Evolutionary conservation across 2,329 filamentous ascomycete genomes (phyloP).

Genomic region (Sporothrix protearum): DNA sequence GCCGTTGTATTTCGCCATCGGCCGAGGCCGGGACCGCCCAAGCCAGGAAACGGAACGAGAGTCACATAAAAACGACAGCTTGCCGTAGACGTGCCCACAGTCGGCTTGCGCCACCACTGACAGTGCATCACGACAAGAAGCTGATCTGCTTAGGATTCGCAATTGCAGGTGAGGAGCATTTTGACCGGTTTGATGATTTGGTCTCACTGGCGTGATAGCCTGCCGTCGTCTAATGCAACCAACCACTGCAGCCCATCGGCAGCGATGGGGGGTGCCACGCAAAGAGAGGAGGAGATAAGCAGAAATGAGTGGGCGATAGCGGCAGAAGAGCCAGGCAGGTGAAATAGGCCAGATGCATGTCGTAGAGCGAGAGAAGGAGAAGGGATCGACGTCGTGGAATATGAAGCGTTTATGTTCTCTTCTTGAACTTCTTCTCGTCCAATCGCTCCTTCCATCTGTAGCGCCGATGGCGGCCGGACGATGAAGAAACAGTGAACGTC

Average conservation of each 20-base stretch:
- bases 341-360: neutral
- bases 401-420: neutral
- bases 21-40: neutral
- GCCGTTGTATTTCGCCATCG: conserved; percentile 9
- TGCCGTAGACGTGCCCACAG: neutral
- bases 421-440: neutral
- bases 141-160: too few relatives aligned
- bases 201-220: conserved; percentile 9
- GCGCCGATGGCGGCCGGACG: conserved; percentile 1
- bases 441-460: neutral
- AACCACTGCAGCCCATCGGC: conserved; percentile 4
- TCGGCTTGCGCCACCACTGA: neutral
- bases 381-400: neutral
- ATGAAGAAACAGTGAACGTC: neutral
- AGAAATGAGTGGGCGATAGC: neutral
- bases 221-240: conserved; percentile 16
- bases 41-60: neutral
- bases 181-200: too few relatives aligned
- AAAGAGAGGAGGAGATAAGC: neutral
- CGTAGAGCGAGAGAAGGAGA: neutral
- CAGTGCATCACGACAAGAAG: neutral
- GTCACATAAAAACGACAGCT: neutral
- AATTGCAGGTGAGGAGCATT: too few relatives aligned
- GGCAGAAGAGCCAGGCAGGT: neutral
- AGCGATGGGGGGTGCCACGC: neutral